Evolutionary conservation across 371 early-diverging fungal species (phyloP).

Genomic region (Smittium culicis): DNA sequence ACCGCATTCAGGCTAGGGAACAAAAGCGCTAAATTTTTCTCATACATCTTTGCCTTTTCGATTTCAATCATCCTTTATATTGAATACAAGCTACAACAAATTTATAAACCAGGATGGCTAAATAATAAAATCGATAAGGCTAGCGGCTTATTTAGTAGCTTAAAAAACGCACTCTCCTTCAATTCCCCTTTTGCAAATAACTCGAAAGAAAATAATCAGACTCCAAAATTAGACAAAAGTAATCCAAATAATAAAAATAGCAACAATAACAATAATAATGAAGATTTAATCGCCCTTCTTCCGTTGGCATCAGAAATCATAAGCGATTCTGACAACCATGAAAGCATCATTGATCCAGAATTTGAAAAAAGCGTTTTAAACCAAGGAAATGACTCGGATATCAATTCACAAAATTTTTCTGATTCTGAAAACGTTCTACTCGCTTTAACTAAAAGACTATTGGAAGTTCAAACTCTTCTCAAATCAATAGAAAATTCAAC

Average conservation of each 20-base stretch:
- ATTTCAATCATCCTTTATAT: slow-evolving; percentile 27
- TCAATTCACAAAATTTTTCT: neutral
- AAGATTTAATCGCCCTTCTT: neutral
- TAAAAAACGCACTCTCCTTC: slow-evolving; percentile 15
- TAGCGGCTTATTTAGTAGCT: slow-evolving; percentile 25
- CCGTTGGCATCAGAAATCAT: neutral
- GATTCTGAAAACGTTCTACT: slow-evolving; percentile 45
- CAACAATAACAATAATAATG: neutral
- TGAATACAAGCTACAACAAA: slow-evolving; percentile 29
- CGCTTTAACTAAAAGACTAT: slow-evolving; percentile 78
- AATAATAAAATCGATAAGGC: slow-evolving; percentile 17
- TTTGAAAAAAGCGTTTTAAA: neutral
- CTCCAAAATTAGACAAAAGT: too few relatives aligned
- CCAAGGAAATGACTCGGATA: slow-evolving; percentile 3
- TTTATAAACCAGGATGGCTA: slow-evolving; percentile 26
- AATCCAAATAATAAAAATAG: slow-evolving; percentile 5
- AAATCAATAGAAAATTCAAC: slow-evolving; percentile 43
- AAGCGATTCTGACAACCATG: slow-evolving; percentile 16
- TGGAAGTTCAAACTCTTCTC: slow-evolving; percentile 84
- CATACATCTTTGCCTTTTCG: slow-evolving; percentile 22
- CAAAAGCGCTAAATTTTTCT: slow-evolving; percentile 17
- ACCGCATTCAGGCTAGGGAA: slow-evolving; percentile 4
- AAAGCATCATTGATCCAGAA: slow-evolving; percentile 1
- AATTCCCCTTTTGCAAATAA: neutral
- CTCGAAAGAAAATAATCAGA: neutral